phyloP scores from a whole-genome alignment of 768 basidiomycete genomes.

The Phaffia tasmanica region DNA sequence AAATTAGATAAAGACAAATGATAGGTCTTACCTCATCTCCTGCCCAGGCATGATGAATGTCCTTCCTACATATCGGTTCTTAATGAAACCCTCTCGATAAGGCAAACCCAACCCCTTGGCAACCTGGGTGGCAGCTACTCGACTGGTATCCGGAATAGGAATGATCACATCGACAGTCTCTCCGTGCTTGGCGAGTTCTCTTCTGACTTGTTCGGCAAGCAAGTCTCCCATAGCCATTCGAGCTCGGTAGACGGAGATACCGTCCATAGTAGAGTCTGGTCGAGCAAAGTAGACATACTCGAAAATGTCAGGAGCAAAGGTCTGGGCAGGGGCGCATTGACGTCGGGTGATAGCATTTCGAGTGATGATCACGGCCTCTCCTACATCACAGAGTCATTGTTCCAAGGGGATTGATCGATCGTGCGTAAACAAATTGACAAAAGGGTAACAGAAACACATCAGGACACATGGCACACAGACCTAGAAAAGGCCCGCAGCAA shows the following conservation, averaged over 20 bases:
- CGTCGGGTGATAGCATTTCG: conserved; percentile 62
- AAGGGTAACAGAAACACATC: background rate
- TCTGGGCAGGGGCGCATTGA: conserved; percentile 55
- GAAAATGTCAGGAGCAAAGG: conserved; percentile 94
- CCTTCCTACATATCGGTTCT: conserved; percentile 94
- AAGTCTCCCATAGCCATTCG: conserved; percentile 99
- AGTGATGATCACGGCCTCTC: conserved; percentile 93
- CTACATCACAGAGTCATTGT: conserved; percentile 40
- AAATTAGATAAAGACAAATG: background rate
- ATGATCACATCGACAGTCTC: conserved; percentile 79
- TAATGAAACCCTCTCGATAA: conserved; percentile 95
- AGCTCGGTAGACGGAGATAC: conserved; percentile 90
- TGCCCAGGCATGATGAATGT: conserved; percentile 99
- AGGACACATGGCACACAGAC: background rate
- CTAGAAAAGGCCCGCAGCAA: background rate
- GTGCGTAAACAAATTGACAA: background rate
- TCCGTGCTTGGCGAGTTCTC: conserved; percentile 52
- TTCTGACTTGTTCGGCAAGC: conserved; percentile 73
- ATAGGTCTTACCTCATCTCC: conserved; percentile 58
- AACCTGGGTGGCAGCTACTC: conserved; percentile 88
- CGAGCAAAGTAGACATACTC: conserved; percentile 98
- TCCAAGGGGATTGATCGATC: background rate
- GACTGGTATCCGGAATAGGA: conserved; percentile 89
- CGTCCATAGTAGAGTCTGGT: conserved; percentile 93
- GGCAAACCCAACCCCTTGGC: conserved; percentile 82